Percentiles rank a stretch among this genome's conserved stretches.
Evolutionary conservation across 805 yeast species (phyloP).

Genomic region (Saturnispora kantuleensis): DNA sequence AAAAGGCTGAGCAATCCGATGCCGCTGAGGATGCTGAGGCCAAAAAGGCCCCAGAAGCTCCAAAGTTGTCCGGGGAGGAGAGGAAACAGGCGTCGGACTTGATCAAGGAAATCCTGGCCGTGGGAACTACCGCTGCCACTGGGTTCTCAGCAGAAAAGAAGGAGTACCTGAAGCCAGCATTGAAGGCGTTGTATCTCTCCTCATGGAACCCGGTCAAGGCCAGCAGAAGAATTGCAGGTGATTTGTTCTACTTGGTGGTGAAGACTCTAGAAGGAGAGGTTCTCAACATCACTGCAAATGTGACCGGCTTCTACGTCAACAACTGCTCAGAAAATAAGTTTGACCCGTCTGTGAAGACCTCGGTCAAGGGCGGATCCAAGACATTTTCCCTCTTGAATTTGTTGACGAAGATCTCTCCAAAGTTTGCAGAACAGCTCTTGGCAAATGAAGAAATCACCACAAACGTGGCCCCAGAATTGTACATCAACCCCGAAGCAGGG

Average conservation of each 20-base stretch:
- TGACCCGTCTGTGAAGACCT: conserved; percentile 47
- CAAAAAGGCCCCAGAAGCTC: conserved; percentile 11
- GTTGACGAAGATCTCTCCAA: conserved; percentile 55
- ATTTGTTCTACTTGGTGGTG: conserved; percentile 63
- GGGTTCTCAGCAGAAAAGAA: conserved; percentile 26
- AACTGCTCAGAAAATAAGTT: conserved; percentile 57
- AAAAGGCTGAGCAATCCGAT: conserved; percentile 8
- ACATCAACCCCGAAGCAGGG: conserved; percentile 50
- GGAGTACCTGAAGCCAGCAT: conserved; percentile 35
- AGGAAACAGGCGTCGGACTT: conserved; percentile 15
- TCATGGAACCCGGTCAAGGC: conserved; percentile 83
- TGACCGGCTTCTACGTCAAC: conserved; percentile 72
- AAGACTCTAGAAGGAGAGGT: conserved; percentile 77
- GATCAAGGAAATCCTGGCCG: conserved; percentile 15
- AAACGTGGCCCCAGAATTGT: conserved; percentile 41
- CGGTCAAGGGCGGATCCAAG: conserved; percentile 7
- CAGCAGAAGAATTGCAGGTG: conserved; percentile 55
- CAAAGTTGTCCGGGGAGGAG: conserved; percentile 26
- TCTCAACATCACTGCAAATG: conserved; percentile 67
- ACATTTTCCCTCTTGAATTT: conserved; percentile 49
- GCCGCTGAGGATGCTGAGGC: conserved; percentile 16
- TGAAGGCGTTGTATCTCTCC: conserved; percentile 51
- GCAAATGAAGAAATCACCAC: conserved; percentile 39
- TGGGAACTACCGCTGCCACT: conserved; percentile 1
- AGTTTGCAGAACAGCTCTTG: conserved; percentile 43